These are phyloP conservation scores for Zopfia rhizophila DNA, from an alignment of 2,329 filamentous ascomycete genomes.

Conservation along the genomic window DNA sequence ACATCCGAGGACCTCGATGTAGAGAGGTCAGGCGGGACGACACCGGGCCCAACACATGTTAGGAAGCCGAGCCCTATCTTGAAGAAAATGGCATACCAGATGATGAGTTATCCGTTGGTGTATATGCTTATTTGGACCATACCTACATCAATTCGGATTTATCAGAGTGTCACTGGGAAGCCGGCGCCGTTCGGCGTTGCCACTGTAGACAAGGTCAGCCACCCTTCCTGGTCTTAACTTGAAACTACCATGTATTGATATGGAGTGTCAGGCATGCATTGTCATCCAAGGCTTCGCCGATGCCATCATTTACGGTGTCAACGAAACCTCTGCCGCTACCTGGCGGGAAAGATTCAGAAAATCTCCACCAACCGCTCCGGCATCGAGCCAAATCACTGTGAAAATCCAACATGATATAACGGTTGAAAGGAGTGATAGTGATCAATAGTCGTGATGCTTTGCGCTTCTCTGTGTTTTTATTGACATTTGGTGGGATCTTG, in stretches of 20 bases:
- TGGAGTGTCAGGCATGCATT: conserved; percentile 46
- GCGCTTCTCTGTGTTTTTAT: no score
- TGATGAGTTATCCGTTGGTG: conserved; percentile 56
- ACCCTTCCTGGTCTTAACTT: background rate
- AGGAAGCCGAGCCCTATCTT: conserved; percentile 17
- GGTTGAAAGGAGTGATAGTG: conserved; percentile 18
- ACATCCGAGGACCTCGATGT: conserved; percentile 19
- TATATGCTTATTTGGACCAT: conserved; percentile 57
- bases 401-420: conserved; percentile 20
- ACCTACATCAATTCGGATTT: conserved; percentile 54
- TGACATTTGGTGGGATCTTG: no score
- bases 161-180: conserved; percentile 48
- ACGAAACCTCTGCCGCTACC: conserved; percentile 26
- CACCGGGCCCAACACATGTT: conserved; percentile 31
- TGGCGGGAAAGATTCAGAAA: conserved; percentile 28
- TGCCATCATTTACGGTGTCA: conserved; percentile 53
- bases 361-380: conserved; percentile 9
- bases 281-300: conserved; percentile 56
- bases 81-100: conserved; percentile 52
- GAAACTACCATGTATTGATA: no score
- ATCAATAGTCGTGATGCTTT: no score
- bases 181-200: conserved; percentile 50
- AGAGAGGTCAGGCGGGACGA: conserved; percentile 11
- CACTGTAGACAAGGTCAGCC: conserved; percentile 50
- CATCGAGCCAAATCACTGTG: conserved; percentile 5